Evolutionary conservation across 768 basidiomycete species (phyloP).

Genomic region (Boletus subcaerulescens): DNA sequence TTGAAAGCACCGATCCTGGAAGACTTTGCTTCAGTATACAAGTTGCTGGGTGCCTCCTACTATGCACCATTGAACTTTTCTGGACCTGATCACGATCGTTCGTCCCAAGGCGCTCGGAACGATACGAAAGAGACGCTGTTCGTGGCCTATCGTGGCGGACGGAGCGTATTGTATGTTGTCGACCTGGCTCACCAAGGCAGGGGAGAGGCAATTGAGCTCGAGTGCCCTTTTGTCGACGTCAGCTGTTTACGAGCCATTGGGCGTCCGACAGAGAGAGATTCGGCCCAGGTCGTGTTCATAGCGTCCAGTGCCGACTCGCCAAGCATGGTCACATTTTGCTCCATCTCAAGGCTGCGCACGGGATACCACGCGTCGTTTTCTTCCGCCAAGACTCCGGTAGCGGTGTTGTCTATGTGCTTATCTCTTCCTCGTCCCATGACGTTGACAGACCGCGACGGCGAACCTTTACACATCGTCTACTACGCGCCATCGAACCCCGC

Average conservation of each 20-base stretch:
- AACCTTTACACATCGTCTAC: background rate
- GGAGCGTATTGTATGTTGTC: background rate
- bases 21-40: conserved; percentile 3
- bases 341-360: background rate
- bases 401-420: background rate
- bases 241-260: background rate
- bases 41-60: conserved; percentile 1
- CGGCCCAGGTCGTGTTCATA: conserved; percentile 2
- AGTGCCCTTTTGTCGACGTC: conserved; percentile 2
- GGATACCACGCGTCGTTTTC: background rate
- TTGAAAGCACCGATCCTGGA: background rate
- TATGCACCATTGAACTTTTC: background rate
- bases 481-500: background rate
- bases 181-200: background rate
- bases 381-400: background rate
- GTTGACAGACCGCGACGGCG: background rate
- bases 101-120: background rate
- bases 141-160: conserved; percentile 2
- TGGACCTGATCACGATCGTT: background rate
- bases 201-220: background rate
- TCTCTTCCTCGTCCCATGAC: background rate
- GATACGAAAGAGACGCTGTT: background rate
- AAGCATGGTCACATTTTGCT: background rate
- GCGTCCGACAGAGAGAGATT: background rate
- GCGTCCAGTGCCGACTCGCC: background rate